Evolutionary conservation across 2,329 filamentous ascomycete genomes (phyloP).

Genomic region (Calonectria hawksworthii): DNA sequence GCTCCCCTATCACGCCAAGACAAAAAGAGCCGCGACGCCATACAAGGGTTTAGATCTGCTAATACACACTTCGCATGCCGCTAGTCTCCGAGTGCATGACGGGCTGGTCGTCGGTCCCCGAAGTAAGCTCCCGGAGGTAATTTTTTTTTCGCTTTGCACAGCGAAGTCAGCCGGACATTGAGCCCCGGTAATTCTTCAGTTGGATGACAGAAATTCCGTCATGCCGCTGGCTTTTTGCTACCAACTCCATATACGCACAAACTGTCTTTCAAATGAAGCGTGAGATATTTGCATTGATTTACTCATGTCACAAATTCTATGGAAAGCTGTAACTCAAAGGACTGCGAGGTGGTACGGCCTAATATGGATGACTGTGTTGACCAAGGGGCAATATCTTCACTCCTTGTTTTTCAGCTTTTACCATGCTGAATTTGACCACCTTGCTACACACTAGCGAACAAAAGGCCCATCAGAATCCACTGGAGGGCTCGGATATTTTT

Average conservation of each 20-base stretch:
- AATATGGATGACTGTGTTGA: background rate
- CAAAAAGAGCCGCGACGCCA: slow-evolving; percentile 40
- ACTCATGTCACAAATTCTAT: background rate
- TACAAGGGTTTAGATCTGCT: slow-evolving; percentile 38
- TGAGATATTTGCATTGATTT: too few relatives aligned
- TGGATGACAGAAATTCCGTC: background rate
- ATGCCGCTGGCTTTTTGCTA: background rate
- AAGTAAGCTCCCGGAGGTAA: slow-evolving; percentile 11
- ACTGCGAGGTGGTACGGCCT: background rate
- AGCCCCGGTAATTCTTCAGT: slow-evolving; percentile 26
- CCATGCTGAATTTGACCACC: slow-evolving; percentile 22
- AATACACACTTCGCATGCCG: slow-evolving; percentile 28
- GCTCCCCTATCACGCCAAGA: slow-evolving; percentile 37
- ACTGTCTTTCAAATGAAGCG: background rate
- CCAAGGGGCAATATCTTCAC: background rate
- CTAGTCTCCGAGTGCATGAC: slow-evolving; percentile 27
- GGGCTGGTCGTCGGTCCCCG: slow-evolving; percentile 23
- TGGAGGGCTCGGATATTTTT: background rate
- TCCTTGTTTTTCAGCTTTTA: slow-evolving; percentile 2
- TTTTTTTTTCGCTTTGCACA: background rate
- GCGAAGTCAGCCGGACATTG: slow-evolving; percentile 32
- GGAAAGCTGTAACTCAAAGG: background rate
- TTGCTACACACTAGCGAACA: slow-evolving; percentile 19
- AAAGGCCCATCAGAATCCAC: slow-evolving; percentile 13
- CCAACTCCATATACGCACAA: background rate